Evolutionary conservation across 805 yeast species (phyloP).

Genomic region (Wickerhamia fluorescens): DNA sequence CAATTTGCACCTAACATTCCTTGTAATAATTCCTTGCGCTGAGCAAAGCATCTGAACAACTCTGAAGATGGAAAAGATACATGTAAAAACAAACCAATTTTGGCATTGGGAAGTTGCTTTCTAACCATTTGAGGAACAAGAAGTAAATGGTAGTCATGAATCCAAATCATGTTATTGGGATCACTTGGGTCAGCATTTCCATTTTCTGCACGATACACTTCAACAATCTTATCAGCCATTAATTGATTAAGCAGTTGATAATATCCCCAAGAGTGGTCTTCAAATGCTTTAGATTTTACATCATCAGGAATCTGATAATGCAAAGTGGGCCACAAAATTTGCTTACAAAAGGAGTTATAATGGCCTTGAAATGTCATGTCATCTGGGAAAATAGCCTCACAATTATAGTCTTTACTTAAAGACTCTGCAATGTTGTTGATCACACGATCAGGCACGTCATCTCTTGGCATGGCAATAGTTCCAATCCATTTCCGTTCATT

Average conservation of each 20-base stretch:
- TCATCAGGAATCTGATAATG: constrained; percentile 93
- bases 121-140: constrained; percentile 83
- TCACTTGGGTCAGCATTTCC: constrained; percentile 29
- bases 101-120: constrained; percentile 66
- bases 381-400: constrained; percentile 62
- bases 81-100: constrained; percentile 87
- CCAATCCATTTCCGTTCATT: constrained; percentile 69
- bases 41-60: constrained; percentile 90
- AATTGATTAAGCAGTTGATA: constrained; percentile 69
- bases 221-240: constrained; percentile 71
- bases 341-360: constrained; percentile 86
- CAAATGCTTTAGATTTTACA: constrained; percentile 89
- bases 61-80: constrained; percentile 94
- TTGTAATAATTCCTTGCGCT: constrained; percentile 62
- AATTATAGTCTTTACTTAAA: constrained; percentile 43
- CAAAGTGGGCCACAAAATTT: constrained; percentile 92
- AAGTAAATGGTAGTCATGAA: constrained; percentile 89
- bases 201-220: constrained; percentile 43
- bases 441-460: constrained; percentile 56
- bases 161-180: constrained; percentile 71
- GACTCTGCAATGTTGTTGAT: constrained; percentile 45
- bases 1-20: constrained; percentile 89
- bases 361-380: constrained; percentile 86
- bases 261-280: constrained; percentile 89
- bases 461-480: constrained; percentile 88